Evolutionary conservation across 169 alveolate species (phyloP), one percentile per base, ranked within the genome.

Genomic region (Eimeria sp.): DNA sequence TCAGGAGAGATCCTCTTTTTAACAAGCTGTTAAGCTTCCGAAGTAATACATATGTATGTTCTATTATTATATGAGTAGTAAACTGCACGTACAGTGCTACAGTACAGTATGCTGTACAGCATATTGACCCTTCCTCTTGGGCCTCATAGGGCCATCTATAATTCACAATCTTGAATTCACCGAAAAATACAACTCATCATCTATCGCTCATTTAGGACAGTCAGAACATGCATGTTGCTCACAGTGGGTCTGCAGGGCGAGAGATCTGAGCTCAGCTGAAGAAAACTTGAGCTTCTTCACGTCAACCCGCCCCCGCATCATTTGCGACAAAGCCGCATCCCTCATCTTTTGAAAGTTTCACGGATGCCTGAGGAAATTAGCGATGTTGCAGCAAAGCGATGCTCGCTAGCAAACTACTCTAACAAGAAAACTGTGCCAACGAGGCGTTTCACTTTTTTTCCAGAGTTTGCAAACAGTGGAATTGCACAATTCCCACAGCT

Each of bases 271-370:
- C 87, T 91, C 96, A 18, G 96, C 82, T 25, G 96, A 62, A 4
- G 90, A 71, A 56, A 91, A 91, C 13, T 85, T 85, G 23, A 91
- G 96, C 76, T 91, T 91, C 87, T 91, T 91, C n/a, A 77, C 96
- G 46, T 91, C 96, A 37, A 60, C 77, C 11, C 90, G 72, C 33
- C 77, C 77, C 76, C 90, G 64, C 90, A 40, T 58, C 77, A 58
- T 58, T 54, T 83, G 90, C 77, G 90, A 56, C 56, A 83, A 83
- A 1, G 60, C 49, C 16, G 76, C 76, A 3, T 83, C 90, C 60
- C 90, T 54, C 90, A 83, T 83, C 13, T 83, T 83, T 6, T 20
- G 11, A 49, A 14, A 46, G 49, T 66, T 78, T 0, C 58, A 33
- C 54, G 30, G 33, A 16, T 40, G 54, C 83, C 83, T 74, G 54